Percentiles rank a stretch among this genome's conserved stretches.
phyloP scores from a whole-genome alignment of 306 rosid genomes.

The Luffa aegyptiaca region DNA sequence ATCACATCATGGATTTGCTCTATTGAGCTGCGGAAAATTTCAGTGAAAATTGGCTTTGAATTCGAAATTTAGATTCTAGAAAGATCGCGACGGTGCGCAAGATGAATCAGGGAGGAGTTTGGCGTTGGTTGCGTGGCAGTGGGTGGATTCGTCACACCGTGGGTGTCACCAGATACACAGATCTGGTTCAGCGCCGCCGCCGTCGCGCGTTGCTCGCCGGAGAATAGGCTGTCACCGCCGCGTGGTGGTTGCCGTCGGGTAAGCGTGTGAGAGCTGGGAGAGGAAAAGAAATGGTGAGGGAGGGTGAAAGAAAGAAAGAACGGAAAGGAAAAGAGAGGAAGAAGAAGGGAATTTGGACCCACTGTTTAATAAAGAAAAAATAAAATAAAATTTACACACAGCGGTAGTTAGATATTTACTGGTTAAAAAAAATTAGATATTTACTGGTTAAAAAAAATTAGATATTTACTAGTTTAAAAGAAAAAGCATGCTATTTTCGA shows the following conservation, averaged over 20 bases:
- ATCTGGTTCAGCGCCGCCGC: not conserved
- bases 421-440: too few relatives aligned
- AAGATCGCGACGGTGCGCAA: not conserved
- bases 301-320: not conserved
- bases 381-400: too few relatives aligned
- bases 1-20: not conserved
- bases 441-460: too few relatives aligned
- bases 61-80: not conserved
- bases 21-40: not conserved
- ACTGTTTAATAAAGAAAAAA: not conserved
- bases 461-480: too few relatives aligned
- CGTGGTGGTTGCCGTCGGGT: not conserved
- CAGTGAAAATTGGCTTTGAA: not conserved
- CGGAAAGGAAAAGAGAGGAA: too few relatives aligned
- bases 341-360: not conserved
- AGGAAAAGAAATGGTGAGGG: not conserved
- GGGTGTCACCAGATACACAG: not conserved
- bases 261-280: not conserved
- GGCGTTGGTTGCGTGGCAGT: not conserved
- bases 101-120: not conserved
- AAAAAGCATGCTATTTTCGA: too few relatives aligned
- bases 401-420: too few relatives aligned
- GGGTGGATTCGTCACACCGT: not conserved
- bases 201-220: not conserved
- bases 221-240: not conserved